Conservation (phyloP, 331 rosid genomes). For the Quercus tomentella region DNA sequence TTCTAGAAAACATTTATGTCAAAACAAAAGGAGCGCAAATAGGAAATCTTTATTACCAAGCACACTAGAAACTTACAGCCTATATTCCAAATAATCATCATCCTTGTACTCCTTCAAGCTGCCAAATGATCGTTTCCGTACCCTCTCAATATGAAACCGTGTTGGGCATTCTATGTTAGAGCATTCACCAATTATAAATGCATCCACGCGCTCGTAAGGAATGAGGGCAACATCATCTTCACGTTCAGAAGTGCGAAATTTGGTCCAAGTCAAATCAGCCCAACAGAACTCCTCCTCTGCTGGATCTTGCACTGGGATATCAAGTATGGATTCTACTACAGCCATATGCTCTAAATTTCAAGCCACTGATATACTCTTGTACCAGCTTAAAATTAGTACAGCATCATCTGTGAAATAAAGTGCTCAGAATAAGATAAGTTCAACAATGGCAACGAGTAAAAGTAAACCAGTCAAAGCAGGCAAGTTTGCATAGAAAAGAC, state of each 20-base stretch:
- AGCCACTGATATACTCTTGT: background rate
- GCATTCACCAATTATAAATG: conserved; percentile 85
- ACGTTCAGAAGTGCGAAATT: conserved; percentile 70
- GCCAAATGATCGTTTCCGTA: conserved; percentile 65
- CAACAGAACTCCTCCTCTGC: conserved; percentile 71
- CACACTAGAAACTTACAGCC: conserved; percentile 56
- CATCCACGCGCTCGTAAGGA: conserved; percentile 84
- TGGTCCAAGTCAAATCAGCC: conserved; percentile 79
- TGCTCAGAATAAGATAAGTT: background rate
- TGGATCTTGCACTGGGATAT: conserved; percentile 86
- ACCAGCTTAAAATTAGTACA: background rate
- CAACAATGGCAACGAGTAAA: background rate
- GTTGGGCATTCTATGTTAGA: conserved; percentile 80
- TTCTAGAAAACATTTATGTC: no score
- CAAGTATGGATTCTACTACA: conserved; percentile 58
- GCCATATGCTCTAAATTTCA: conserved; percentile 36
- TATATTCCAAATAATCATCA: conserved; percentile 88
- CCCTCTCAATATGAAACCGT: conserved; percentile 81
- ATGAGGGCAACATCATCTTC: conserved; percentile 87
- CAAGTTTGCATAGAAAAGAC: background rate
- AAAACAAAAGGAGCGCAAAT: no score
- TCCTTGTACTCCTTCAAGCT: conserved; percentile 81
- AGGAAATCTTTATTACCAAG: background rate
- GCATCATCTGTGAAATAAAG: conserved; percentile 17
- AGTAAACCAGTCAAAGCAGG: background rate